Evolutionary conservation across 192 early-diverging fungal species (phyloP), one percentile per base, ranked within the genome.

Genomic region (Coemansia pectinata): DNA sequence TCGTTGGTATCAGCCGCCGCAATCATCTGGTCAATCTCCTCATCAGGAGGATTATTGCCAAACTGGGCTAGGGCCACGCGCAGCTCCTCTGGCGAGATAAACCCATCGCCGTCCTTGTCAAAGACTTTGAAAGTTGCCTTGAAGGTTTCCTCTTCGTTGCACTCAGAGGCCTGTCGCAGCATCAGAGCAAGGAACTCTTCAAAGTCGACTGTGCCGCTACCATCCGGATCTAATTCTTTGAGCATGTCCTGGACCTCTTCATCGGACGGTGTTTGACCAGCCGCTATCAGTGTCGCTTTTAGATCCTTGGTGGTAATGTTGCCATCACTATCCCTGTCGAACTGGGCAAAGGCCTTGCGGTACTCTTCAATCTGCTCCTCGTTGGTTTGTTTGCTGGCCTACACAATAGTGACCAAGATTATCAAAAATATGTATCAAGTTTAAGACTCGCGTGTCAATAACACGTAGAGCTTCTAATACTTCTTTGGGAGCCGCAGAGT

Each of bases 1-100:
- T 86, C 86, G 69, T 96, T 87, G 31, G 76, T 59, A 67, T 96
- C 91, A 7, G 91, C 92, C 72, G 89, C 90, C 36, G 85, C 81
- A 58, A 96, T 90, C 92, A 94, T 94, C 39, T 88, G 90, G 62
- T 92, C 83, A 14, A 94, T 57, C 63, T 94, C 91, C 44, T 90
- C 84, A 33, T 90, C 86, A 1, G 86, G 83, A 11, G 91, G 69
- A 23, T 85, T 78, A 62, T 94, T 92, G 55, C 91, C 90, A 17
- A 93, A 70, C 6, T 57, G 58, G 0, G 29, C 14, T 71, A 88
- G 78, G 42, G 81, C 84, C 36, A 72, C 47, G 11, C 48, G 57
- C 34, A 88, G 59, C 66, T 90, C 87, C 5, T 17, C 71, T 67
- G 50, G 87, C 86, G 23, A 48, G 55, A 11, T n/a, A 47, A n/a